A percentile compares a stretch with the other conserved stretches of the same genome.
Conservation (phyloP, 441 rosid genomes). For the Gossypium laxum region DNA sequence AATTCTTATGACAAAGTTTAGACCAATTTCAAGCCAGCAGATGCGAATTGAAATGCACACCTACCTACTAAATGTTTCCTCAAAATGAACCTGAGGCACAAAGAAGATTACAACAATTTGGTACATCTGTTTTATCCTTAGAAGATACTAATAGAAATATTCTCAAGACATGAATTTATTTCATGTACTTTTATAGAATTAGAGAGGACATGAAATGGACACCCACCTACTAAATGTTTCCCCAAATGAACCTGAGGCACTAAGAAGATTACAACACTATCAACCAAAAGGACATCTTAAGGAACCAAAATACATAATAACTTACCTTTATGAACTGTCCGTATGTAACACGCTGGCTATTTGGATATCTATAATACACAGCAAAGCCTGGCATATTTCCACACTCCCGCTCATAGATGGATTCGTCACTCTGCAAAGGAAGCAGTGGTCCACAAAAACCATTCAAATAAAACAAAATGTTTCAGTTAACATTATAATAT, state of each 20-base stretch:
- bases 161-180: too few relatives aligned
- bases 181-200: too few relatives aligned
- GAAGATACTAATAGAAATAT: too few relatives aligned
- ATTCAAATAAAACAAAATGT: background rate
- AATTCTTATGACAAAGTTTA: background rate
- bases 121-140: background rate
- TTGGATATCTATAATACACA: constrained; percentile 89
- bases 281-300: background rate
- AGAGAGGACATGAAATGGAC: background rate
- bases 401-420: constrained; percentile 87
- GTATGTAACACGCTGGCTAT: constrained; percentile 95
- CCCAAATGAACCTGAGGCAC: background rate
- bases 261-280: background rate
- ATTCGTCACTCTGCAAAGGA: constrained; percentile 73
- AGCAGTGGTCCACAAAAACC: constrained; percentile 4
- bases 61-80: background rate
- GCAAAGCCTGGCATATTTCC: constrained; percentile 99
- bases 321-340: constrained; percentile 98
- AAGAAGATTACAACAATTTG: background rate
- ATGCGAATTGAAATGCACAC: too few relatives aligned
- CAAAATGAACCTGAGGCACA: background rate
- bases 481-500: background rate
- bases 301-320: constrained; percentile 12
- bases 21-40: background rate
- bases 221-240: background rate